Conservation (phyloP, 768 basidiomycete genomes). For the Pleurotus tuber-regium region DNA sequence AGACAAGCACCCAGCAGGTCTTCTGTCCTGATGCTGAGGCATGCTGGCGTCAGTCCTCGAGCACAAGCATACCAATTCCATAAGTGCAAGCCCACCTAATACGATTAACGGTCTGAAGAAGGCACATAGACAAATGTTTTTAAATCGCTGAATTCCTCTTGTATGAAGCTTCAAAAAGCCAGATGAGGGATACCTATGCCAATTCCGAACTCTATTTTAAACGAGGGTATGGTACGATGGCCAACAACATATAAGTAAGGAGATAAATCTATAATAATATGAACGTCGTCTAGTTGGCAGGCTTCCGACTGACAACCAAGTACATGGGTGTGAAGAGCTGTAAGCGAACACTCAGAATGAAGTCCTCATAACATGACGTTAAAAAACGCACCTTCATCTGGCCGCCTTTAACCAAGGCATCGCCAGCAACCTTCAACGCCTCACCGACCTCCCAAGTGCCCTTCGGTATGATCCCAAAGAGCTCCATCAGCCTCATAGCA, state of each 20-base stretch:
- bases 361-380: neutral
- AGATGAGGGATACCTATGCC: neutral
- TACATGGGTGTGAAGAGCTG: conserved; percentile 92
- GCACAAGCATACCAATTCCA: neutral
- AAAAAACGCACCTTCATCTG: conserved; percentile 65
- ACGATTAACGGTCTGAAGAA: too few relatives aligned
- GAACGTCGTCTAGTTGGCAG: conserved; percentile 33
- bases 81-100: neutral
- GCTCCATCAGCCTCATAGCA: conserved; percentile 73
- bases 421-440: conserved; percentile 79
- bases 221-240: conserved; percentile 8
- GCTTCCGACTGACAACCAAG: conserved; percentile 61
- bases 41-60: too few relatives aligned
- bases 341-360: conserved; percentile 14
- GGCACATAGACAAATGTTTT: too few relatives aligned
- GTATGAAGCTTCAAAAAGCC: too few relatives aligned
- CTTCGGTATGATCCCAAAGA: conserved; percentile 79
- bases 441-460: conserved; percentile 91
- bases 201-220: neutral
- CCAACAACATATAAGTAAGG: neutral
- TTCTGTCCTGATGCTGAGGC: too few relatives aligned
- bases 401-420: conserved; percentile 80
- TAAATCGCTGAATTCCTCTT: too few relatives aligned
- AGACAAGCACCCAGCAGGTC: too few relatives aligned
- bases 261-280: conserved; percentile 3